Base-by-base conservation (phyloP, 306 rosid species). In the Cicer bijugum region DNA sequence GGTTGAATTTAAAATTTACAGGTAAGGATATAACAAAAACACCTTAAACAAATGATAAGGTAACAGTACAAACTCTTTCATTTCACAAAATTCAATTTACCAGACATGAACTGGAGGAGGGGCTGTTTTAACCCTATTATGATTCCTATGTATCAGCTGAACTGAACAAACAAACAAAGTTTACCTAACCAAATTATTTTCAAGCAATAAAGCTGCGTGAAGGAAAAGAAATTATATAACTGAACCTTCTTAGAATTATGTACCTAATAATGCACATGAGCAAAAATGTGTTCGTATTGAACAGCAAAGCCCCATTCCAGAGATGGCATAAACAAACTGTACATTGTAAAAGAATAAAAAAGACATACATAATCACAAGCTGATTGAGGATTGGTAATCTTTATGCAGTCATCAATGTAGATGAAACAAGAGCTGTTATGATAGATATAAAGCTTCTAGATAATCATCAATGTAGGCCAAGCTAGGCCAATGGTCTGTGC, bases 401-500 rank as follows among this genome's bases (percentile, higher is more conserved):
- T 59, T 77, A 55, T 67, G 33, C 8, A 60, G 15, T 8, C 61
- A 39, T 75, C 60, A 7, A 57, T 20, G 73, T 5, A 56, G 51
- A 35, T 20, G 45, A 52, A 38, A 67, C 67, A 6, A 46, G 35
- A 59, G 52, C 67, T 82, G 72, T 82, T 85, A 91, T 6, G 86
- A 78, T 79, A 89, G 83, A 82, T 88, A 88, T 78, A 94, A 78
- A 69, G 97, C 96, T 81, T 94, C 98, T 85, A 94, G 86, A 83
- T 91, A 94, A 82, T 91, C 98, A 82, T 94, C 98, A 43, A 92
- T 85, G 79, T 94, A 94, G 53, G 98, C 98, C 75, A 94, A 85
- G 89, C 98, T 89, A 1, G 98, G 98, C 97, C 98, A 91, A 79
- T 94, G 95, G 83, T 94, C 97, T 3, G 98, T 94, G 70, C 92